Conservation (phyloP, 345 rosid species). For the Boechera divaricarpa region DNA sequence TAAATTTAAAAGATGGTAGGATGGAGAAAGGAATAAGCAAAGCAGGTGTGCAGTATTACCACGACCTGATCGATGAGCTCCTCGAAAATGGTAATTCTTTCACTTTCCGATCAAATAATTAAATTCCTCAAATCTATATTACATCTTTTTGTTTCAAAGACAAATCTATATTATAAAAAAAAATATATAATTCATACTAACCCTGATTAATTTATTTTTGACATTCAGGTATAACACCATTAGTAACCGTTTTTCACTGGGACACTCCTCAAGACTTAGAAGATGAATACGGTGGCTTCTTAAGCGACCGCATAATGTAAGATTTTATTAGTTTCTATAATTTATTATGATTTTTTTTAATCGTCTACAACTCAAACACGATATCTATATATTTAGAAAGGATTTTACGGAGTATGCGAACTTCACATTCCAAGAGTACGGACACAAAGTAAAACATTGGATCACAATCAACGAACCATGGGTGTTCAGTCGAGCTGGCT, state of each 20-base stretch:
- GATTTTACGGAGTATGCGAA: conserved; percentile 43
- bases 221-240: conserved; percentile 41
- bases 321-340: neutral
- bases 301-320: conserved; percentile 48
- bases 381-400: conserved; percentile 9
- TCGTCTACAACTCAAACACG: neutral
- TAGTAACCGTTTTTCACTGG: conserved; percentile 51
- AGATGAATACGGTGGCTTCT: conserved; percentile 50
- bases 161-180: neutral
- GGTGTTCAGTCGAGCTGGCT: conserved; percentile 45
- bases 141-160: neutral
- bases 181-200: neutral
- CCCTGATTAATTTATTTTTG: neutral
- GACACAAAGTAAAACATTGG: conserved; percentile 46
- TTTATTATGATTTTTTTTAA: neutral
- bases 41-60: conserved; percentile 53
- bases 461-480: conserved; percentile 46
- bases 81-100: conserved; percentile 39
- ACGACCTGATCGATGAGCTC: conserved; percentile 57
- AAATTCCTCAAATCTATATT: neutral
- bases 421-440: conserved; percentile 44
- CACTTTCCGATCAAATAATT: neutral
- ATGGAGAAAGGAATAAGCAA: conserved; percentile 52
- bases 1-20: conserved; percentile 41
- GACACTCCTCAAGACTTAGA: conserved; percentile 51